phyloP scores from a whole-genome alignment of 2,329 filamentous ascomycete genomes.

The Tolypocladium sp. region DNA sequence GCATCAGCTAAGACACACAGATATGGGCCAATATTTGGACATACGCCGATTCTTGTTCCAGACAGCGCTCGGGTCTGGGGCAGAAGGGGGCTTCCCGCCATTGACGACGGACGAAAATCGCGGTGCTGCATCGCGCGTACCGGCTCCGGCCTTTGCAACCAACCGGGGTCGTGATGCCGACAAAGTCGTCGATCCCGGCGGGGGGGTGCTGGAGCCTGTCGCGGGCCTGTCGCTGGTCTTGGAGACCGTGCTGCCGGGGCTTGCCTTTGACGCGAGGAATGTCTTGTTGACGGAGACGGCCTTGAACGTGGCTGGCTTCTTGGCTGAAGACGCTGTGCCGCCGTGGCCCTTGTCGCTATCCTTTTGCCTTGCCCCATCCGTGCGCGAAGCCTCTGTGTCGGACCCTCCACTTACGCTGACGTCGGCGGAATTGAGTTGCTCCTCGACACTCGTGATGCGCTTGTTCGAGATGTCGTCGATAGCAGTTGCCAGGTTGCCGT shows the following conservation, averaged over 20 bases:
- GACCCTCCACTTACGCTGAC: conserved; percentile 66
- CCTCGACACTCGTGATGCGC: conserved; percentile 48
- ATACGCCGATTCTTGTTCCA: conserved; percentile 86
- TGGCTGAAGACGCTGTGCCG: conserved; percentile 50
- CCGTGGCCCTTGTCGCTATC: conserved; percentile 50
- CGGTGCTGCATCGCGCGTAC: conserved; percentile 41
- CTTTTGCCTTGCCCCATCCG: conserved; percentile 43
- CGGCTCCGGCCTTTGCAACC: conserved; percentile 64
- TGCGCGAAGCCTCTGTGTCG: conserved; percentile 63
- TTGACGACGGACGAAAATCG: conserved; percentile 36
- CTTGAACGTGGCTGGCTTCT: conserved; percentile 74
- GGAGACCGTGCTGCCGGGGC: conserved; percentile 30
- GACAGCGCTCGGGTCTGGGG: conserved; percentile 64
- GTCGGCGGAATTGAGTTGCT: conserved; percentile 52
- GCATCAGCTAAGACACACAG: not conserved
- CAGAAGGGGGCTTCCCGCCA: conserved; percentile 48
- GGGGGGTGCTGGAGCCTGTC: conserved; percentile 35
- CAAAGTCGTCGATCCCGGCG: conserved; percentile 34
- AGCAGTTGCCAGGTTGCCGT: conserved; percentile 32
- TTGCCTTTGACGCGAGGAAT: conserved; percentile 65
- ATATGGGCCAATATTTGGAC: conserved; percentile 18
- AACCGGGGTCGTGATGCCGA: conserved; percentile 58
- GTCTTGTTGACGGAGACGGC: conserved; percentile 78
- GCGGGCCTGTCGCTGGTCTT: conserved; percentile 43
- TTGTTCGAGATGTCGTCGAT: conserved; percentile 47